Percentiles rank a stretch among this genome's conserved stretches.
Evolutionary conservation across 192 early-diverging fungal genomes (phyloP).

Genomic region (Backusella circina): DNA sequence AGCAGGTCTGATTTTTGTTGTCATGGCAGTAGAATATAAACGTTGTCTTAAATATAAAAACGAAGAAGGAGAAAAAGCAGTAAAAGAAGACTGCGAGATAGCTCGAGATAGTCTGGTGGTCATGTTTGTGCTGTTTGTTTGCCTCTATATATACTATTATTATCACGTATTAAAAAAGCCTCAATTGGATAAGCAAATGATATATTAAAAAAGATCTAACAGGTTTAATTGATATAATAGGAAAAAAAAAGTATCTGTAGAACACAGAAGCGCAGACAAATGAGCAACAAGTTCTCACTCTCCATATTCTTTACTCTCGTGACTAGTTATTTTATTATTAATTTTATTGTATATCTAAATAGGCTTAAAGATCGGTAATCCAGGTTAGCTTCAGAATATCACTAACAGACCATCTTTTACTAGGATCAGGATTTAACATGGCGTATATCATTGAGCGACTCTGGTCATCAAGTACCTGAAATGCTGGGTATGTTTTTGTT

Average conservation of each 20-base stretch:
- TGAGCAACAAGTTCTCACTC: background rate
- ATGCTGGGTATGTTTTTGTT: slow-evolving; percentile 1
- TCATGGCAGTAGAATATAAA: slow-evolving; percentile 1
- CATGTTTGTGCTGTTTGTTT: background rate
- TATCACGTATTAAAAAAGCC: background rate
- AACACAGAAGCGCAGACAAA: background rate
- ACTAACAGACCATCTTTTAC: slow-evolving; percentile 34
- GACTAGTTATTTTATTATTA: background rate
- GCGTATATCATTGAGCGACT: slow-evolving; percentile 13
- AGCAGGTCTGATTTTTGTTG: slow-evolving; percentile 16
- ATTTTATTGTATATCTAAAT: background rate
- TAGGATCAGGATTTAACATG: slow-evolving; percentile 38
- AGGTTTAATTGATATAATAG: background rate
- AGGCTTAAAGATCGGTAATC: slow-evolving; percentile 10
- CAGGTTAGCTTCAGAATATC: slow-evolving; percentile 32
- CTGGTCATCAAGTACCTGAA: background rate
- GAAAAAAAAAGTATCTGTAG: background rate
- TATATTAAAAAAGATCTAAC: background rate
- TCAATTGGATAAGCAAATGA: background rate
- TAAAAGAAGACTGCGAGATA: background rate
- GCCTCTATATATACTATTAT: background rate
- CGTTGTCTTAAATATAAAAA: background rate
- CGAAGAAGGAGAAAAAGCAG: background rate
- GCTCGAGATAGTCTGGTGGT: background rate
- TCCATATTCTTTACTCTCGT: background rate